Evolutionary conservation across 768 basidiomycete species (phyloP).

Genomic region (Megacollybia marginata): DNA sequence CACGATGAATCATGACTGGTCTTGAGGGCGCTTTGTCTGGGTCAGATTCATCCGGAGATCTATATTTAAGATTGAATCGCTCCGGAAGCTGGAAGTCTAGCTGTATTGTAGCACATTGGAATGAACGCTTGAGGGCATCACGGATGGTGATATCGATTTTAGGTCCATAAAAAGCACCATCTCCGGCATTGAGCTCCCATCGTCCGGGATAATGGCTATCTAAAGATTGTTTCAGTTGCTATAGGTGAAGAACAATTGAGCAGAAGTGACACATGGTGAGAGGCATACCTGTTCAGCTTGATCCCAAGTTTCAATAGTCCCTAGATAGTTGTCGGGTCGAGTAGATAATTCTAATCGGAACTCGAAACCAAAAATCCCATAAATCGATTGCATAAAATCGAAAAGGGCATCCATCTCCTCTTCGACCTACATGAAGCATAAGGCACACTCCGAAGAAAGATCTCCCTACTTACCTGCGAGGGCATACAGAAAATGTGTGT

Average conservation of each 20-base stretch:
- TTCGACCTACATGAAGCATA: constrained; percentile 48
- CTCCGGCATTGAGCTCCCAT: constrained; percentile 92
- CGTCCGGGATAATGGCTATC: constrained; percentile 81
- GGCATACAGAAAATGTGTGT: constrained; percentile 99
- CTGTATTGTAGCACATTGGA: constrained; percentile 98
- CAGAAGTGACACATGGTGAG: not conserved
- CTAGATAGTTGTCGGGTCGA: constrained; percentile 90
- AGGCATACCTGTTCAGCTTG: constrained; percentile 67
- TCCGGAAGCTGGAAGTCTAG: constrained; percentile 98
- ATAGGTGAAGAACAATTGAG: not conserved
- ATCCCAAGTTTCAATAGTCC: constrained; percentile 86
- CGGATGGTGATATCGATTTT: constrained; percentile 97
- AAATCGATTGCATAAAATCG: constrained; percentile 92
- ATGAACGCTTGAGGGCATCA: constrained; percentile 86
- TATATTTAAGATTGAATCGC: constrained; percentile 92
- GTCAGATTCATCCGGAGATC: constrained; percentile 64
- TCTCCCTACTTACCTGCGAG: constrained; percentile 49
- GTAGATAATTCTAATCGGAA: constrained; percentile 94
- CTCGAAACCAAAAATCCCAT: constrained; percentile 90
- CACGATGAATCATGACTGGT: constrained; percentile 98
- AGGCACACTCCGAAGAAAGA: no score
- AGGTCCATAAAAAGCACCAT: constrained; percentile 99
- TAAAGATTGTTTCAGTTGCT: constrained; percentile 82
- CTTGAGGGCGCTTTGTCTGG: constrained; percentile 50
- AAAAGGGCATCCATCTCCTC: constrained; percentile 83